Evolutionary conservation across 202 grass and related monocot genomes (phyloP), one percentile per base, ranked within the genome.

Genomic region (Eragrostis tef): DNA sequence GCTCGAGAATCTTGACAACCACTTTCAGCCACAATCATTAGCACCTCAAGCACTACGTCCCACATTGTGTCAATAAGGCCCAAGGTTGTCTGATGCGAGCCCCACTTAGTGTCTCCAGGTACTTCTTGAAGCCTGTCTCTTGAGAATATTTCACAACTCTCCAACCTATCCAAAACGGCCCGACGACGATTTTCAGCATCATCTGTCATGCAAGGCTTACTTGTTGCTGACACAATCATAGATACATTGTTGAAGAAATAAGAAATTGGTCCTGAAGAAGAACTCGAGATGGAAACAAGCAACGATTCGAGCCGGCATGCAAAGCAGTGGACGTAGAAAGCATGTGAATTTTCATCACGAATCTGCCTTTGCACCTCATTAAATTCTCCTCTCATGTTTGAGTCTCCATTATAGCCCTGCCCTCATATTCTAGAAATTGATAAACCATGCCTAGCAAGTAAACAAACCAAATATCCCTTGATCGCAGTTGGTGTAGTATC

Each of bases 291-390:
- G 19, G 31, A 6, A 41, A 41, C 27, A 41, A 65, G 29, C 39
- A 65, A 15, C 22, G 39, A 41, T 3, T 41, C 7, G 2, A 65
- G 19, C 2, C 16, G 31, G 16, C 17, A 16, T 7, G 15, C 15
- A 41, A 65, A 65, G 14, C 63, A 65, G 19, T 65, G 29, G 12
- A 65, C 16, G 41, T 65, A 65, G 7, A 65, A 65, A 65, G 34
- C 44, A 46, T 46, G 44, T 46, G 44, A 11, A 9, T 56, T 56
- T 56, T 56, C 52, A 20, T 56, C 52, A 20, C 4, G 52, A 8
- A 56, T 56, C n/a, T 21, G 4, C 20, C 4, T 56, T 0, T 56
- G n/a, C 8, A 56, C 4, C 0, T 19, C 52, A 9, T n/a, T 56
- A 56, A 56, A 56, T 21, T 56, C 52, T 20, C n/a, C 52, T 56